These are phyloP conservation scores for Mycena galericulata DNA, from an alignment of 768 basidiomycete species.

Conservation along the genomic window DNA sequence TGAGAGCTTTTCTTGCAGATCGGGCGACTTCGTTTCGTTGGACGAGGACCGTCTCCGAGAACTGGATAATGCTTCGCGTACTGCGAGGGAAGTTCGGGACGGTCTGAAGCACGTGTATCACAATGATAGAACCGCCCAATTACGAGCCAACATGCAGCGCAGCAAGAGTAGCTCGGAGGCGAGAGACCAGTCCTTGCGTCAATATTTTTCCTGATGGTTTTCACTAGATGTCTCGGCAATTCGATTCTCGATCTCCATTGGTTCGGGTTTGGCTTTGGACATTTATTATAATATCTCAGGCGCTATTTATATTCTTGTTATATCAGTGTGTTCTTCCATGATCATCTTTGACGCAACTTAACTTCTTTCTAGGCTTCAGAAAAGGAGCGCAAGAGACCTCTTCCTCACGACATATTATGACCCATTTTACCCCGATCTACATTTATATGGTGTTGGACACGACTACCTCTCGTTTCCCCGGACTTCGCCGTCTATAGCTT, in stretches of 20 bases:
- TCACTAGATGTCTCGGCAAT: slow-evolving; percentile 2
- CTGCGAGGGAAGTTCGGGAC: slow-evolving; percentile 63
- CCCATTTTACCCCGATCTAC: slow-evolving; percentile 80
- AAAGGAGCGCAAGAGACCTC: slow-evolving; percentile 60
- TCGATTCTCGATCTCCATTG: slow-evolving; percentile 8
- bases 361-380: slow-evolving; percentile 54
- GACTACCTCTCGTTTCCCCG: slow-evolving; percentile 49
- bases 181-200: slow-evolving; percentile 32
- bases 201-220: background rate
- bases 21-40: slow-evolving; percentile 47
- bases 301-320: slow-evolving; percentile 23
- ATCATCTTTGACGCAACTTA: slow-evolving; percentile 8
- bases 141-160: slow-evolving; percentile 50
- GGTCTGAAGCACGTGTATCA: slow-evolving; percentile 50
- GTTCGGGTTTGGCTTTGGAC: slow-evolving; percentile 31
- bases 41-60: slow-evolving; percentile 61
- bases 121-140: slow-evolving; percentile 50
- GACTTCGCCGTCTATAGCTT: slow-evolving; percentile 49
- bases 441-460: slow-evolving; percentile 62
- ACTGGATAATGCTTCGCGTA: slow-evolving; percentile 64
- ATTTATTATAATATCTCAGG: slow-evolving; percentile 29
- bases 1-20: too few species aligned
- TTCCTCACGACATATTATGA: slow-evolving; percentile 85
- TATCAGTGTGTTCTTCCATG: slow-evolving; percentile 22
- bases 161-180: slow-evolving; percentile 52